Evolutionary conservation across 768 basidiomycete genomes (phyloP).

Genomic region (Mycena vitilis): DNA sequence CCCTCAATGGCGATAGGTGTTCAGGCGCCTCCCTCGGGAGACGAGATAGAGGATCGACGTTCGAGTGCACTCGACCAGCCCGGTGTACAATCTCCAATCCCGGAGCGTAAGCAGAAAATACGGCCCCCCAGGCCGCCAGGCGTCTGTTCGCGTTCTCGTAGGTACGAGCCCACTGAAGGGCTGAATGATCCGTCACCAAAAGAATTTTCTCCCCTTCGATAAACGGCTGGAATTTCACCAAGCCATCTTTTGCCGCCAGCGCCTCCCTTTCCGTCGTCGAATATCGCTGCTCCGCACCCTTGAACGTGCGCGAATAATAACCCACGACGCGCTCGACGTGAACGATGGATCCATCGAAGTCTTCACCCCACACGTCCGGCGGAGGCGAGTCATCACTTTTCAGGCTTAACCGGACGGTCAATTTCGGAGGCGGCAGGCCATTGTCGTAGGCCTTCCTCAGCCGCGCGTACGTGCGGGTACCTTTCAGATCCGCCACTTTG

Average conservation of each 20-base stretch:
- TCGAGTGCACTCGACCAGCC: conserved; percentile 10
- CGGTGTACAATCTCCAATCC: conserved; percentile 20
- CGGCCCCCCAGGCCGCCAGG: conserved; percentile 40
- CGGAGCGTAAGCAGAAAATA: conserved; percentile 35
- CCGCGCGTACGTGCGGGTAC: too few relatives aligned
- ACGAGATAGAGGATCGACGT: conserved; percentile 22
- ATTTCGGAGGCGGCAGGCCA: too few relatives aligned
- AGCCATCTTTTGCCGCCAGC: conserved; percentile 40
- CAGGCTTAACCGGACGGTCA: too few relatives aligned
- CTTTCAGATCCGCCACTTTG: too few relatives aligned
- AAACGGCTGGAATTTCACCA: conserved; percentile 44
- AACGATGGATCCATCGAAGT: neutral
- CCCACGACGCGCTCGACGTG: conserved; percentile 35
- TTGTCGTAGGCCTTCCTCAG: too few relatives aligned
- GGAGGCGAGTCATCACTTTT: too few relatives aligned
- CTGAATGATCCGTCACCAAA: conserved; percentile 28
- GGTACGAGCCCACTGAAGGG: conserved; percentile 22
- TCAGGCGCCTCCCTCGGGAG: neutral
- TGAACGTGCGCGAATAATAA: conserved; percentile 39
- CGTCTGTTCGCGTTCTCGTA: conserved; percentile 29
- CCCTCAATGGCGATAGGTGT: neutral
- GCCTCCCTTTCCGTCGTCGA: conserved; percentile 45
- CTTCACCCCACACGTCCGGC: too few relatives aligned
- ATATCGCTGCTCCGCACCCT: conserved; percentile 41
- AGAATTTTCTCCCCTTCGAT: conserved; percentile 44